Evolutionary conservation across 2,329 filamentous ascomycete genomes (phyloP).

Genomic region (Ophiostoma piceae): DNA sequence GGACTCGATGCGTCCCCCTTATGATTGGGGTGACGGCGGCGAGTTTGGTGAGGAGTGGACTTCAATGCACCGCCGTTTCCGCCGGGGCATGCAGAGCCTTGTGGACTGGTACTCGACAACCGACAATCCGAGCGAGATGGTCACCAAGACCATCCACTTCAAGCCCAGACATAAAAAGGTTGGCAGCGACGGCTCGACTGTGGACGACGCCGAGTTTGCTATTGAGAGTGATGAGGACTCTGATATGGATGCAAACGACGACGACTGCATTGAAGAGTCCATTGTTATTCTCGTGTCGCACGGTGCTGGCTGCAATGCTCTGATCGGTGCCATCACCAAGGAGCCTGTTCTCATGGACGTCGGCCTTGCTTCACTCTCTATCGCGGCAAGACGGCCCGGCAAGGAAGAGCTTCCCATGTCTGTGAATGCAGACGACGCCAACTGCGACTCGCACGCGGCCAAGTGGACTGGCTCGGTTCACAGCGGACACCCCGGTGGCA

Average conservation of each 20-base stretch:
- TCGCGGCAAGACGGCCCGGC: constrained; percentile 63
- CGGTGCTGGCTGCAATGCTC: constrained; percentile 89
- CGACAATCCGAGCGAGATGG: constrained; percentile 47
- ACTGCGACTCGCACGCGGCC: constrained; percentile 22
- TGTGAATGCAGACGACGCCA: constrained; percentile 15
- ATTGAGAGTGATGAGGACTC: constrained; percentile 24
- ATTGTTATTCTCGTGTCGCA: constrained; percentile 88
- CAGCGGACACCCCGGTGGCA: constrained; percentile 25
- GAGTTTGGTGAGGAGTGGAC: constrained; percentile 92
- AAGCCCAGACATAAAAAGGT: constrained; percentile 21
- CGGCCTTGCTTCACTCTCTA: constrained; percentile 81
- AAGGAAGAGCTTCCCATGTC: constrained; percentile 32
- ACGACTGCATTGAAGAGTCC: constrained; percentile 62
- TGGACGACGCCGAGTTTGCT: constrained; percentile 35
- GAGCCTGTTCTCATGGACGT: constrained; percentile 89
- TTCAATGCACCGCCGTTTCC: constrained; percentile 86
- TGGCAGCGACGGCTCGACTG: not conserved
- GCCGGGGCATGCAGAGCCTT: constrained; percentile 70
- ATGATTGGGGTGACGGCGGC: constrained; percentile 83
- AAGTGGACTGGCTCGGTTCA: constrained; percentile 19
- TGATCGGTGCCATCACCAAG: constrained; percentile 86
- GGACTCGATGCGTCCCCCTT: constrained; percentile 78
- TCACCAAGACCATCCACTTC: constrained; percentile 40
- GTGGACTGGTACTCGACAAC: constrained; percentile 72
- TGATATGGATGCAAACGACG: constrained; percentile 28